phyloP scores from a whole-genome alignment of 139 green algal genomes.

The Chlorella sp. region DNA sequence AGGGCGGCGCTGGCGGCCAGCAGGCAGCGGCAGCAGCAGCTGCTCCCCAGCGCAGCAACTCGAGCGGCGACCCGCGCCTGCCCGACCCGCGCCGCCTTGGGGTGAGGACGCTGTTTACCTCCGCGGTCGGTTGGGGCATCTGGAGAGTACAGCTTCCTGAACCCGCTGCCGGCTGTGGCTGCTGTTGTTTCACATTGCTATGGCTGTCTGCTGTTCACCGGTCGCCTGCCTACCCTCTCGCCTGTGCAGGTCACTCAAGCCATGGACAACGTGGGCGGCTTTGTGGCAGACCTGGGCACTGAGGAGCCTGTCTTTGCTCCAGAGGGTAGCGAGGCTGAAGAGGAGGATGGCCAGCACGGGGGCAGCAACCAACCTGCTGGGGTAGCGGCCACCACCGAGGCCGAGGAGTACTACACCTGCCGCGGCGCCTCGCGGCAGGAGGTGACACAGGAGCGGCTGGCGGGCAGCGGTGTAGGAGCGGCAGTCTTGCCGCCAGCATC shows the following conservation, averaged over 20 bases:
- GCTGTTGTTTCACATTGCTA: too few relatives aligned
- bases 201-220: neutral
- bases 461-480: neutral
- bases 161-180: neutral
- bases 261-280: neutral
- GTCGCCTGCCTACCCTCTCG: neutral
- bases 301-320: neutral
- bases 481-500: neutral
- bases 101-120: neutral
- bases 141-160: too few relatives aligned
- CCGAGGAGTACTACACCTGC: neutral
- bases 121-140: too few relatives aligned
- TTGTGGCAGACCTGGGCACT: conserved; percentile 4
- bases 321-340: neutral
- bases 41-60: neutral
- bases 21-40: neutral
- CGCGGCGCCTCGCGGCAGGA: neutral
- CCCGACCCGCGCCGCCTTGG: neutral
- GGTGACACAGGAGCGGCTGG: neutral
- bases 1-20: neutral
- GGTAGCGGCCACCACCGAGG: neutral
- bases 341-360: neutral
- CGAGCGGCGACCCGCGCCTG: neutral
- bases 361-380: neutral
- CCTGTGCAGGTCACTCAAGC: neutral